Conservation (phyloP, 208 protist species). For the Trypanosoma scelopori region DNA sequence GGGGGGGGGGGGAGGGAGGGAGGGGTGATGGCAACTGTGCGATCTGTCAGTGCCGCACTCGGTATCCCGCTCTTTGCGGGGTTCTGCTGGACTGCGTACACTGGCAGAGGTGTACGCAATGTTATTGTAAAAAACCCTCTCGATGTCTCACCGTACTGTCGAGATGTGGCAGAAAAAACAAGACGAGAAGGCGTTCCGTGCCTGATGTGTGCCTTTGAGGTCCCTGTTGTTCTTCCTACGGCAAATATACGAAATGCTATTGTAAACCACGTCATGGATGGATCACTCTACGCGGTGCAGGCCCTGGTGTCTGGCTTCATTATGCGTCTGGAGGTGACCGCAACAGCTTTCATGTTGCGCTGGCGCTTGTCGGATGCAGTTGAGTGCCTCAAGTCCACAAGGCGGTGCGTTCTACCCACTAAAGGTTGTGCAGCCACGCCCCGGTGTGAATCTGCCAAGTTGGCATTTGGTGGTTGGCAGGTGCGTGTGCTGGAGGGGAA, state of each 20-base stretch:
- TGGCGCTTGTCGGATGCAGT: slow-evolving; percentile 19
- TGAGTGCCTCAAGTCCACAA: slow-evolving; percentile 1
- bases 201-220: slow-evolving; percentile 22
- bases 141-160: slow-evolving; percentile 8
- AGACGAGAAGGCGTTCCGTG: background rate
- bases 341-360: slow-evolving; percentile 11
- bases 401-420: background rate
- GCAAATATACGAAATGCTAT: slow-evolving; percentile 5
- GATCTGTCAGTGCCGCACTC: background rate
- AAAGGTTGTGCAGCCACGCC: background rate
- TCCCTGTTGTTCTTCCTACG: slow-evolving; percentile 7
- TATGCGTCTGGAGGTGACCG: slow-evolving; percentile 22
- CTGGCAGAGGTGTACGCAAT: slow-evolving; percentile 3
- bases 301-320: slow-evolving; percentile 9
- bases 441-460: no score
- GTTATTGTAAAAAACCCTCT: slow-evolving; percentile 13
- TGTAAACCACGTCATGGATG: background rate
- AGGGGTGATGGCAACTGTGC: background rate
- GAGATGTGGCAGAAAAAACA: background rate
- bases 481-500: background rate
- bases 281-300: slow-evolving; percentile 11
- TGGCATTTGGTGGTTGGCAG: slow-evolving; percentile 6
- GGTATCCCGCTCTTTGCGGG: background rate
- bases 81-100: slow-evolving; percentile 8
- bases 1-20: background rate